These are phyloP conservation scores for Mycena sanguinolenta DNA, from an alignment of 768 basidiomycete genomes.

Conservation along the genomic window DNA sequence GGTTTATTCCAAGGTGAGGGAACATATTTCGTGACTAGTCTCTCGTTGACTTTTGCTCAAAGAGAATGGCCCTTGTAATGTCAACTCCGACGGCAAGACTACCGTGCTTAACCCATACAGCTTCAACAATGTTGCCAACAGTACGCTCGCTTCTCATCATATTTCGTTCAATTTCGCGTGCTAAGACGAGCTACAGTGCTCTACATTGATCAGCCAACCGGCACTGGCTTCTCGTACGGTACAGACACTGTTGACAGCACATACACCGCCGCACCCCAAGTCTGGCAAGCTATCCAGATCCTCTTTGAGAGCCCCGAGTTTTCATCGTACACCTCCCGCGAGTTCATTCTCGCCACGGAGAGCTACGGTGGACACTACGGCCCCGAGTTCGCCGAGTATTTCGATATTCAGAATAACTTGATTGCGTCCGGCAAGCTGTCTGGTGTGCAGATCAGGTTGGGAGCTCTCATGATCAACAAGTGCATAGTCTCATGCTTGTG, in stretches of 20 bases:
- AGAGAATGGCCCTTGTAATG: constrained; percentile 76
- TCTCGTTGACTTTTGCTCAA: constrained; percentile 47
- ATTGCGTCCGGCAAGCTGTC: constrained; percentile 59
- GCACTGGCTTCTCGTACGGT: constrained; percentile 69
- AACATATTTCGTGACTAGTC: background rate
- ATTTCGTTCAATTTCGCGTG: background rate
- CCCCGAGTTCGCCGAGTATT: constrained; percentile 72
- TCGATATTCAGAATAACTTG: constrained; percentile 69
- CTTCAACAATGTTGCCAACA: constrained; percentile 78
- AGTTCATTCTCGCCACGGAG: constrained; percentile 77
- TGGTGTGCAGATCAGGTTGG: constrained; percentile 66
- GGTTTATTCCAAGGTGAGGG: constrained; percentile 42
- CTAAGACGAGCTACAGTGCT: constrained; percentile 59
- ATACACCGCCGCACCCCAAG: constrained; percentile 62
- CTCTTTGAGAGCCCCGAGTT: constrained; percentile 70
- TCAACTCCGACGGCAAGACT: constrained; percentile 64
- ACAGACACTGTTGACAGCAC: constrained; percentile 68
- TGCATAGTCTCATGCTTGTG: constrained; percentile 34
- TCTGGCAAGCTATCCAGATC: constrained; percentile 75
- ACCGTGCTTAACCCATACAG: constrained; percentile 73
- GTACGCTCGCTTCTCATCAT: constrained; percentile 50
- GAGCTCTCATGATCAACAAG: constrained; percentile 77
- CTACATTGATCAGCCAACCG: constrained; percentile 79
- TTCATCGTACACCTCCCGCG: constrained; percentile 62
- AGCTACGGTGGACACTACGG: constrained; percentile 80